A percentile compares a stretch with the other conserved stretches of the same genome.
These are phyloP conservation scores for Fusarium armeniacum DNA, from an alignment of 2,329 filamentous ascomycete species.

Conservation along the genomic window DNA sequence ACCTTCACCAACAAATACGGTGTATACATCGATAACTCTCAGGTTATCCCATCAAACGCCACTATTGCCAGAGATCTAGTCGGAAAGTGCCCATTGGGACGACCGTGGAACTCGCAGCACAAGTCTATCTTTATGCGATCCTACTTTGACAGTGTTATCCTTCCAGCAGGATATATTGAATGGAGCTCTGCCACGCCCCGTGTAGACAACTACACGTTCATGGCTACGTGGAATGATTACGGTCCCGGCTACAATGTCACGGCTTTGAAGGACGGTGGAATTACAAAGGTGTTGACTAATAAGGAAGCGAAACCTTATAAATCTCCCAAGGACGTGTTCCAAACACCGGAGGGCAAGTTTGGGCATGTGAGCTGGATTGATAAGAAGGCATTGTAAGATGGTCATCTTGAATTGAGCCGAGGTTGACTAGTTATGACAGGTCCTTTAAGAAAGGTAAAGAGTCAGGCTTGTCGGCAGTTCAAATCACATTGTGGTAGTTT, in stretches of 20 bases:
- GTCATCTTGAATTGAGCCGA: neutral
- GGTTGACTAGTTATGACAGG: neutral
- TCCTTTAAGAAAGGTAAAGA: neutral
- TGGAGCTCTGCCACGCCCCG: slow-evolving; percentile 14
- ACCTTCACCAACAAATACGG: slow-evolving; percentile 77
- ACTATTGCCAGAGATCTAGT: slow-evolving; percentile 54
- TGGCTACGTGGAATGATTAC: slow-evolving; percentile 67
- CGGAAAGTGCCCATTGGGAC: slow-evolving; percentile 68
- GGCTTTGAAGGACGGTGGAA: slow-evolving; percentile 55
- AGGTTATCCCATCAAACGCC: slow-evolving; percentile 68
- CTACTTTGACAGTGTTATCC: slow-evolving; percentile 68
- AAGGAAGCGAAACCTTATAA: slow-evolving; percentile 49
- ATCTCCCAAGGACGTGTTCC: slow-evolving; percentile 35
- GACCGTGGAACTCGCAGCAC: slow-evolving; percentile 73
- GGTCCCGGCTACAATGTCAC: slow-evolving; percentile 69
- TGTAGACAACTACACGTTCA: slow-evolving; percentile 62
- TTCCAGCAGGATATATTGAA: slow-evolving; percentile 65
- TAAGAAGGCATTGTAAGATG: slow-evolving; percentile 17
- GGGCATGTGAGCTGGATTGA: slow-evolving; percentile 36
- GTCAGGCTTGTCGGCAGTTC: neutral
- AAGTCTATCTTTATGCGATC: slow-evolving; percentile 69
- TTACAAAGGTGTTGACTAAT: slow-evolving; percentile 63
- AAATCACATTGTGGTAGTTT: neutral
- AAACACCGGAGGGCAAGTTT: slow-evolving; percentile 35
- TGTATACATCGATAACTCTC: slow-evolving; percentile 71